Evolutionary conservation across 2,329 filamentous ascomycete genomes (phyloP), one percentile per base, ranked within the genome.

Genomic region (Ilyonectria destructans): DNA sequence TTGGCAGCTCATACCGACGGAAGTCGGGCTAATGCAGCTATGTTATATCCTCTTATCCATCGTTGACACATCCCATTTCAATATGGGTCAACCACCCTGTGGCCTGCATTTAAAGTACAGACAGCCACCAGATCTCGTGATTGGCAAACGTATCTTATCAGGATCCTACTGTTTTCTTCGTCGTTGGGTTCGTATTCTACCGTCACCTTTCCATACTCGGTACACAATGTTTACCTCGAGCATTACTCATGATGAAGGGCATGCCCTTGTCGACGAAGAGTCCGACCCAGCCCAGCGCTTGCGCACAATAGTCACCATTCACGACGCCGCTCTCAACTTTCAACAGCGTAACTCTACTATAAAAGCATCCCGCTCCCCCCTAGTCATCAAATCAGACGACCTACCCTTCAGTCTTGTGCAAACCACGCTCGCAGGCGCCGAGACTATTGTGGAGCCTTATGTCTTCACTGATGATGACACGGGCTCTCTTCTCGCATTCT

Each of bases 401-500:
- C 37, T 35, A 3, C 40, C 56, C 17, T 58, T 29, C 31, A 46
- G 23, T 29, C 40, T 58, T 10, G 23, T 58, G 15, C 19, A 43
- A 6, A 15, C 21, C 9, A 48, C 56, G 26, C 56, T 58, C 15
- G 56, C 40, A 23, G 56, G 56, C 15, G 21, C 40, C n/a, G 56
- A 58, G n/a, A 35, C 40, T 6, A 35, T 58, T 26, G 29, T 35
- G 6, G 21, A 48, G 12, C 58, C 58, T 5, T 62, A 62, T 40
- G 63, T 66, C 31, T 61, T 61, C 48, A 56, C 33, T n/a, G 57
- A 66, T 17, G 51, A 66, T 21, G 49, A 49, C n/a, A 23, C 56
- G 3, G 63, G 63, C 12, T 58, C 63, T 4, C 49, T 66, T n/a
- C 48, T 66, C 7, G 63, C 54, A 35, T 49, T 69, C 37, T 69